Evolutionary conservation across 192 early-diverging fungal species (phyloP).

Genomic region (Paraglomus occultum): DNA sequence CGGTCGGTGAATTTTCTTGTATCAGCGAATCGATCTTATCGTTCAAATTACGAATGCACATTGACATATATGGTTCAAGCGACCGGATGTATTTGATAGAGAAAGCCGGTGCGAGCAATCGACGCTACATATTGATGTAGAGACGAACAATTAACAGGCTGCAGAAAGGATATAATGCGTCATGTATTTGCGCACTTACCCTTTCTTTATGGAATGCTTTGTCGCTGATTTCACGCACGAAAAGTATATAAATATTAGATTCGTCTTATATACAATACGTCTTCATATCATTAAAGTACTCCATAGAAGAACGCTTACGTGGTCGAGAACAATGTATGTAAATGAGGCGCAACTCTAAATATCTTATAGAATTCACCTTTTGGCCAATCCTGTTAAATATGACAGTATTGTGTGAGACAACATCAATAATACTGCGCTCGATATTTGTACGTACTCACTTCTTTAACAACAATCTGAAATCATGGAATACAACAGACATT

Average conservation of each 20-base stretch:
- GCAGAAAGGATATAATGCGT: too few species aligned
- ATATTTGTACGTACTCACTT: too few species aligned
- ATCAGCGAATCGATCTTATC: constrained; percentile 35
- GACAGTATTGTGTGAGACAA: not conserved
- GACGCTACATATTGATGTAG: constrained; percentile 34
- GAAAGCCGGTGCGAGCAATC: constrained; percentile 54
- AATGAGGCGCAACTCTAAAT: not conserved
- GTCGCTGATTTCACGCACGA: not conserved
- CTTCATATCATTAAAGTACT: not conserved
- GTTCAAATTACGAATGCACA: constrained; percentile 33
- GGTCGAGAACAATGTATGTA: constrained; percentile 2
- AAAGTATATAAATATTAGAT: not conserved
- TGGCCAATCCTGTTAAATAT: not conserved
- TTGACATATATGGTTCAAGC: constrained; percentile 42
- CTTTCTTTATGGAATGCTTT: constrained; percentile 17
- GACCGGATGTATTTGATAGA: constrained; percentile 49
- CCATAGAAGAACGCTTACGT: not conserved
- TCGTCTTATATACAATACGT: too few species aligned
- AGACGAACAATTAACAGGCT: too few species aligned
- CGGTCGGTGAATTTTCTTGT: not conserved
- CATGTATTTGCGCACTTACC: not conserved
- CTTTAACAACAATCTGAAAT: too few species aligned
- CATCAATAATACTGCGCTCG: too few species aligned
- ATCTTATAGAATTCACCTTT: not conserved
- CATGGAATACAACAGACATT: too few species aligned